Percentiles rank a stretch among this genome's conserved stretches.
Evolutionary conservation across 192 early-diverging fungal genomes (phyloP).

Genomic region (Entomortierella beljakovae): DNA sequence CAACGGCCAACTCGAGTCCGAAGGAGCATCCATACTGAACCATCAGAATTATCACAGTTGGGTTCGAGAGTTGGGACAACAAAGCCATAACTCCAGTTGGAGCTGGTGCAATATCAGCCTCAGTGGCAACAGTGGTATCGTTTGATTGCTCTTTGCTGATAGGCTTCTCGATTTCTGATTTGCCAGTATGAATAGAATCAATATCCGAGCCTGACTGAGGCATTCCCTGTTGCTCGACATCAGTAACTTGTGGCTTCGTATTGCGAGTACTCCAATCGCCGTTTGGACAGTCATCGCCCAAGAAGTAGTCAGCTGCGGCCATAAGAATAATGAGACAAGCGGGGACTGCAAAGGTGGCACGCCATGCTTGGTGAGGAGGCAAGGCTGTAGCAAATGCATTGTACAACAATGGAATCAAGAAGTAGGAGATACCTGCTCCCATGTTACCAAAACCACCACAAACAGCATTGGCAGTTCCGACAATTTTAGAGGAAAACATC

Average conservation of each 20-base stretch:
- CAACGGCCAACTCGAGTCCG: constrained; percentile 72
- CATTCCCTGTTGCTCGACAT: constrained; percentile 34
- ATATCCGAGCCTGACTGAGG: constrained; percentile 14
- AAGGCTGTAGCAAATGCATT: constrained; percentile 46
- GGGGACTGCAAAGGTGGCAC: constrained; percentile 55
- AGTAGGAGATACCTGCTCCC: constrained; percentile 72
- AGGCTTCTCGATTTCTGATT: constrained; percentile 11
- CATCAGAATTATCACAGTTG: constrained; percentile 61
- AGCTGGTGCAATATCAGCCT: neutral
- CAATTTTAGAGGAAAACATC: constrained; percentile 65
- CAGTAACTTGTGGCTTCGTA: neutral
- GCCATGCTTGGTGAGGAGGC: constrained; percentile 59
- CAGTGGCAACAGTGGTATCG: neutral
- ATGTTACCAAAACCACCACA: constrained; percentile 79
- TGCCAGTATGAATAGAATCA: constrained; percentile 2
- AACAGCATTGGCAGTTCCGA: constrained; percentile 76
- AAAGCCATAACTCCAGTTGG: constrained; percentile 11
- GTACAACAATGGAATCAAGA: constrained; percentile 70
- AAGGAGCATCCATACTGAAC: constrained; percentile 72
- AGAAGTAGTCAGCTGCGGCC: constrained; percentile 38
- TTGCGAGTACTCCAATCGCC: constrained; percentile 38
- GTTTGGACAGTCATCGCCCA: constrained; percentile 58
- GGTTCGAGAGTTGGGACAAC: constrained; percentile 34
- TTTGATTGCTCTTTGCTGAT: constrained; percentile 5
- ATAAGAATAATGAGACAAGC: constrained; percentile 49